Evolutionary conservation across 306 rosid genomes (phyloP).

Genomic region (Gastrolobium villosum): DNA sequence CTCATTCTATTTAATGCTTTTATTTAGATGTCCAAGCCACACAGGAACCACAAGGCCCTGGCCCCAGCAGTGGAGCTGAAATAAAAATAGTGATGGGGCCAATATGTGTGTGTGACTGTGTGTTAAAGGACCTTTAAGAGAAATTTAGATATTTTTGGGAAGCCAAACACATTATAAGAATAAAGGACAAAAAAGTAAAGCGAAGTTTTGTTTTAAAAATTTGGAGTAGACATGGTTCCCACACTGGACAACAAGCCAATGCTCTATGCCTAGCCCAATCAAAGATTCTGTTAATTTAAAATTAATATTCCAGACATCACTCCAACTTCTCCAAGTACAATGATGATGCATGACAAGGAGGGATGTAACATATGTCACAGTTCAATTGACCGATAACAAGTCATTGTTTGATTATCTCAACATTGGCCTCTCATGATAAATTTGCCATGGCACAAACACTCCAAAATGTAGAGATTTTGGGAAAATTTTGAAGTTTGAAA

Average conservation of each 20-base stretch:
- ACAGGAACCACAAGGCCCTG: no score
- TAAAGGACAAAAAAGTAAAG: not conserved
- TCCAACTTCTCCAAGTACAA: not conserved
- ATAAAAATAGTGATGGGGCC: not conserved
- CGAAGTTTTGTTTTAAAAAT: not conserved
- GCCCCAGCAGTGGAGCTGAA: no score
- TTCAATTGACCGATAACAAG: not conserved
- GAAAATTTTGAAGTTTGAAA: constrained; percentile 1
- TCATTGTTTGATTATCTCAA: not conserved
- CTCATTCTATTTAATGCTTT: no score
- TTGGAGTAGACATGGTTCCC: not conserved
- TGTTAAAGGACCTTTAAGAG: not conserved
- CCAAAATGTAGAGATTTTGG: not conserved
- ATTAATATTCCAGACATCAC: not conserved
- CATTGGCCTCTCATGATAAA: not conserved
- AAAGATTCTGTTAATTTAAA: not conserved
- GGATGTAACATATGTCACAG: constrained; percentile 24
- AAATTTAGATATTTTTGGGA: not conserved
- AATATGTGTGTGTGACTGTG: not conserved
- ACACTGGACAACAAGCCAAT: not conserved
- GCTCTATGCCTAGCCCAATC: not conserved
- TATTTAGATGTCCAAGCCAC: no score
- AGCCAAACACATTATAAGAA: not conserved
- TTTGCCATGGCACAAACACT: not conserved
- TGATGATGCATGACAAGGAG: not conserved